These are phyloP conservation scores for Pseudopyrenochaeta lycopersici DNA, from an alignment of 2,329 filamentous ascomycete species.

Conservation along the genomic window DNA sequence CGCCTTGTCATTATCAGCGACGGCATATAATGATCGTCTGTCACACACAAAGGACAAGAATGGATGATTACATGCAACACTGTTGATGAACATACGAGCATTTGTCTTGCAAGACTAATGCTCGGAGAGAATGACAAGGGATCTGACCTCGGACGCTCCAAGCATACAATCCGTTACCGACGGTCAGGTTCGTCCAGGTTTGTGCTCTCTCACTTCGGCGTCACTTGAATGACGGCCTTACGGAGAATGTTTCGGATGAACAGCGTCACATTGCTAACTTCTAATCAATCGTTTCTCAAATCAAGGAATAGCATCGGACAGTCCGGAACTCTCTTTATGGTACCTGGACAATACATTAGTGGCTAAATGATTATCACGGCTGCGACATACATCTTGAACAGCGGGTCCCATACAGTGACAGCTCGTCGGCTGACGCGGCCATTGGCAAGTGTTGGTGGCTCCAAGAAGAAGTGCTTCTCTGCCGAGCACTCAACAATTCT, in stretches of 20 bases:
- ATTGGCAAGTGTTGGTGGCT: slow-evolving; percentile 50
- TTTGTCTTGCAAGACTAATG: neutral
- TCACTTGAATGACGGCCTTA: neutral
- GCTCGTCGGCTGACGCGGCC: slow-evolving; percentile 54
- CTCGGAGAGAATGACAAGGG: too few species aligned
- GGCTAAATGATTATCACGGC: neutral
- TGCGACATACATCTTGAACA: slow-evolving; percentile 51
- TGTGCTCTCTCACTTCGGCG: too few species aligned
- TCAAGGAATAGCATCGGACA: slow-evolving; percentile 49
- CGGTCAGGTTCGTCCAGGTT: too few species aligned
- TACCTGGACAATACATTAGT: slow-evolving; percentile 23
- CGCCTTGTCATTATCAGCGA: neutral
- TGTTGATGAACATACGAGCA: neutral
- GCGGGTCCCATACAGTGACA: slow-evolving; percentile 59
- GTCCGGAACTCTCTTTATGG: slow-evolving; percentile 54
- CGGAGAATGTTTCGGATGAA: neutral
- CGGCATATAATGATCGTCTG: neutral
- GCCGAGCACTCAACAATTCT: slow-evolving; percentile 57
- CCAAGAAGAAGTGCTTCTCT: slow-evolving; percentile 52
- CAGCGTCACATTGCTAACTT: neutral
- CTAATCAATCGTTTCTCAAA: neutral
- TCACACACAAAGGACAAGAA: neutral
- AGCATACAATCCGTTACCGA: too few species aligned
- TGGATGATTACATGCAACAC: neutral
- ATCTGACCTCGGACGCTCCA: too few species aligned